Base-by-base conservation (phyloP, 495 filamentous ascomycete genomes). In the Penicillium cataractarum region DNA sequence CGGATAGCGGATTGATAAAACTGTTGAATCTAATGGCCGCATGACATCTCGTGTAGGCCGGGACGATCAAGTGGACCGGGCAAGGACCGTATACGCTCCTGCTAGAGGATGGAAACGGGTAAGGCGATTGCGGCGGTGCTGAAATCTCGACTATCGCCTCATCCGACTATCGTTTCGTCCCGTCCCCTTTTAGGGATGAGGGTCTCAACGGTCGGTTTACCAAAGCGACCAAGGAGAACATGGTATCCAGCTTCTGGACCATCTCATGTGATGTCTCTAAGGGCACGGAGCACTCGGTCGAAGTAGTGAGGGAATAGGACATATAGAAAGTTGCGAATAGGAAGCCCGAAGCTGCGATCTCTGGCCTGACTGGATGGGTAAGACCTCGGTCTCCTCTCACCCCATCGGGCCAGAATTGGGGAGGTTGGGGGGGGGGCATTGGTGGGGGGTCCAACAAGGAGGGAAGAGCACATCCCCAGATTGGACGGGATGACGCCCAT, bases 11-110 rank as follows among this genome's bases (percentile, higher is more conserved):
- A 73, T 76, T 72, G 70, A 74, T 65, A 67, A 69, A n/a, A 75
- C 70, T 74, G 72, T 74, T 73, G 71, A 79, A 76, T 74, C 64
- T 75, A 73, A 76, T 70, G 71, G 55, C 66, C 74, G 66, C 73
- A 77, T 77, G 73, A 77, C 71, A 75, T 75, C n/a, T 59, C 73
- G 59, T 64, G 56, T 49, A 58, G 57, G 57, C 44, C 51, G 60
- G 55, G 67, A 58, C 59, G 70, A 71, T 71, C 68, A 68, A 63
- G 58, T 66, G 70, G 65, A 66, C 52, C 62, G 35, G n/a, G 50
- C 53, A 17, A 56, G 48, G 62, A 17, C 24, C 22, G 22, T 29
- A 29, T 12, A 29, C 13, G 19, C 42, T 46, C 42, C 42, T 46
- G 42, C 42, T 24, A 22, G 42, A 46, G 19, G 42, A 46, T 50